These are phyloP conservation scores for Hondaea fermentalgiana DNA, from an alignment of 108 stramenopile species.

Conservation along the genomic window DNA sequence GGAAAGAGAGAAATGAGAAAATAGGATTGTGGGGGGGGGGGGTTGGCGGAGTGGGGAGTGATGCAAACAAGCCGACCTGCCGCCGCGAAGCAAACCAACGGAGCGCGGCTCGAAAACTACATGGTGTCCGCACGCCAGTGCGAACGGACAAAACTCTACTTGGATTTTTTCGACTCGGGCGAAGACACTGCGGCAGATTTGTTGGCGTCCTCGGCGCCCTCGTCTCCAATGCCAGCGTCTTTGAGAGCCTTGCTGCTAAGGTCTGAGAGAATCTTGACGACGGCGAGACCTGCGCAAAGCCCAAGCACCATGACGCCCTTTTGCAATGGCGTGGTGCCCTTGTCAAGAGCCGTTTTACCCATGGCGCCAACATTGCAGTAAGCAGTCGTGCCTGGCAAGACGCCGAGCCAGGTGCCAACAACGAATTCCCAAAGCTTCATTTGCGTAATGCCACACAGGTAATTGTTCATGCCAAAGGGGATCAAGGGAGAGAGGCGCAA, in stretches of 20 bases:
- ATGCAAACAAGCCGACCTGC: too few relatives aligned
- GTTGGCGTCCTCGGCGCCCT: not conserved
- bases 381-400: not conserved
- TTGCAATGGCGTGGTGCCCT: constrained; percentile 11
- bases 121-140: too few relatives aligned
- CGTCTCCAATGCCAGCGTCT: not conserved
- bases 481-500: not conserved
- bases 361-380: not conserved
- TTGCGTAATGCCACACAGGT: not conserved
- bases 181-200: not conserved
- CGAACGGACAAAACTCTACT: not conserved
- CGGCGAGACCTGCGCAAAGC: not conserved
- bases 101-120: too few relatives aligned
- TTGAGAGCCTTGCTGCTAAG: not conserved
- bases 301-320: constrained; percentile 11
- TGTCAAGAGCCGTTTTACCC: constrained; percentile 13
- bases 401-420: constrained; percentile 8
- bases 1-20: too few relatives aligned
- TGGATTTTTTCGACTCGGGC: not conserved
- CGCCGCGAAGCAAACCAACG: too few relatives aligned
- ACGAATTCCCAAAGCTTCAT: constrained; percentile 16
- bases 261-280: not conserved
- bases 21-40: too few relatives aligned
- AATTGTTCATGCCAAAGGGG: constrained; percentile 16
- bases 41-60: too few relatives aligned